A percentile compares a stretch with the other conserved stretches of the same genome.
phyloP scores from a whole-genome alignment of 2,329 filamentous ascomycete genomes.

The Tricladium varicosporioides region DNA sequence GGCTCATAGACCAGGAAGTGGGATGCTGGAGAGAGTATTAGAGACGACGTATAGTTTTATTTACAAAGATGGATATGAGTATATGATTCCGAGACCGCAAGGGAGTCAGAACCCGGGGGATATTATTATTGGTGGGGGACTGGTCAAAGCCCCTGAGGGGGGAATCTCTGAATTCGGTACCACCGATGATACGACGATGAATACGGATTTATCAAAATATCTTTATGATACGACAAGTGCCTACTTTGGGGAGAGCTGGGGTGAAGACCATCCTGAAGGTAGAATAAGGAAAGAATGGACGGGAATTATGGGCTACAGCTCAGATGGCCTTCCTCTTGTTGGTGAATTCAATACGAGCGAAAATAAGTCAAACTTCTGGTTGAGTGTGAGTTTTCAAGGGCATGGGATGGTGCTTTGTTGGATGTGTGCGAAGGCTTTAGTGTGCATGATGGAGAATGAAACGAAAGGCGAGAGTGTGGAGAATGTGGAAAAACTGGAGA shows the following conservation, averaged over 20 bases:
- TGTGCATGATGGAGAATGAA: slow-evolving; percentile 14
- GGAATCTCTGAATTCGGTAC: slow-evolving; percentile 39
- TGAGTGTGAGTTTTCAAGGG: slow-evolving; percentile 27
- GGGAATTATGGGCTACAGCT: slow-evolving; percentile 56
- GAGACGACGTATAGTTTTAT: slow-evolving; percentile 48
- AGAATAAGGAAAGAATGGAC: slow-evolving; percentile 47
- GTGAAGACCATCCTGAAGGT: slow-evolving; percentile 39
- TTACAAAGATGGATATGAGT: slow-evolving; percentile 61
- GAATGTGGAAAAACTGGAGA: too few species aligned
- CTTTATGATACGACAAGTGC: slow-evolving; percentile 27
- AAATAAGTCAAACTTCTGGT: slow-evolving; percentile 29
- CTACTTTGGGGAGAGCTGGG: slow-evolving; percentile 42
- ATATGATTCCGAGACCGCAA: slow-evolving; percentile 62
- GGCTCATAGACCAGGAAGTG: slow-evolving; percentile 37
- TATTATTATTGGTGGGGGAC: slow-evolving; percentile 32
- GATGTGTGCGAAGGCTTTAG: slow-evolving; percentile 23
- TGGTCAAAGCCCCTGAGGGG: slow-evolving; percentile 20
- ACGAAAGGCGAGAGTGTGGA: too few species aligned
- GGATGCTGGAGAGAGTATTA: slow-evolving; percentile 27
- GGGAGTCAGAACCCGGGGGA: too few species aligned
- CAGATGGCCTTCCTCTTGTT: slow-evolving; percentile 52
- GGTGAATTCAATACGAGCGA: slow-evolving; percentile 45
- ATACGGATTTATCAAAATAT: slow-evolving; percentile 25
- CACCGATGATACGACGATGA: slow-evolving; percentile 39
- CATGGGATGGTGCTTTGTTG: slow-evolving; percentile 30